Percentiles rank a stretch among this genome's conserved stretches.
Conservation (phyloP, 148 eudicot species). For the Mesembryanthemum crystallinum region DNA sequence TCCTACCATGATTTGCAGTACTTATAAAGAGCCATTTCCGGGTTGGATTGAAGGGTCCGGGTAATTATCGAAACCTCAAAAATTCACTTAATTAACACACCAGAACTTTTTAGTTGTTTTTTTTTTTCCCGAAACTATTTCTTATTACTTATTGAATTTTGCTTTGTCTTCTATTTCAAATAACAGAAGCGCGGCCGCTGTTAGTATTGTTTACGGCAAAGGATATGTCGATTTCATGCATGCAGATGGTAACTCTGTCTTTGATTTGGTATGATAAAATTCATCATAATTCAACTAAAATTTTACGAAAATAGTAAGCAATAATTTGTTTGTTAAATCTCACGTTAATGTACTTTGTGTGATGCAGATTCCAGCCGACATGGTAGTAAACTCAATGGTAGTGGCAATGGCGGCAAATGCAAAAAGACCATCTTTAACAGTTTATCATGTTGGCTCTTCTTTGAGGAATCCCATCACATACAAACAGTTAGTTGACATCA, state of each 20-base stretch:
- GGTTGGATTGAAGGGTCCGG: conserved; percentile 70
- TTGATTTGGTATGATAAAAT: neutral
- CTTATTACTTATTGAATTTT: no score
- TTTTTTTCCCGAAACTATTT: no score
- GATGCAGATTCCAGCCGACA: conserved; percentile 42
- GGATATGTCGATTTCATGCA: neutral
- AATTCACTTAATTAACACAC: no score
- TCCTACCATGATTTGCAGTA: conserved; percentile 65
- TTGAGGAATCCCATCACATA: conserved; percentile 32
- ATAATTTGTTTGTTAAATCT: no score
- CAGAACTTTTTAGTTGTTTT: no score
- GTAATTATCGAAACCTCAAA: conserved; percentile 21
- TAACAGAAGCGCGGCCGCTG: neutral
- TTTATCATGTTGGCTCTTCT: conserved; percentile 46
- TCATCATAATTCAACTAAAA: no score
- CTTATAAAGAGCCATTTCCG: conserved; percentile 69
- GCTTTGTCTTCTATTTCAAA: neutral
- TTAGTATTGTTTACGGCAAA: neutral
- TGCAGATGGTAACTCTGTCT: neutral
- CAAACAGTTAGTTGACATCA: conserved; percentile 16
- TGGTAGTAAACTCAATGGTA: conserved; percentile 39
- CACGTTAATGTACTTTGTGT: no score
- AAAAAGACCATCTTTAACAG: conserved; percentile 23
- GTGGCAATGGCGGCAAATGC: conserved; percentile 32
- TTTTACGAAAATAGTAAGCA: no score